Evolutionary conservation across 305 asterid species (phyloP).

Genomic region (Fraxinus ornus): DNA sequence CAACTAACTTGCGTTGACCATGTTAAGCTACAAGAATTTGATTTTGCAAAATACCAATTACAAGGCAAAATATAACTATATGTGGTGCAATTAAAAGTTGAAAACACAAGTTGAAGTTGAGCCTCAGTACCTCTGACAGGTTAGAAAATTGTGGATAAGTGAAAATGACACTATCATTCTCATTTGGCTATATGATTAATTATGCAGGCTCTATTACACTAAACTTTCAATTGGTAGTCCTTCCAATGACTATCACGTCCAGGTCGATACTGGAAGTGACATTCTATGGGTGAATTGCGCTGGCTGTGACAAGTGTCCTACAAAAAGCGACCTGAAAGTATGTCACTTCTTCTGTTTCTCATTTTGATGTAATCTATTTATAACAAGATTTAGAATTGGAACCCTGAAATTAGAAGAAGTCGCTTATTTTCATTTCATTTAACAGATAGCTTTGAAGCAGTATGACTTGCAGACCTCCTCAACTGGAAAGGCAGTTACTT

Average conservation of each 20-base stretch:
- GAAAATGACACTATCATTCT: not conserved
- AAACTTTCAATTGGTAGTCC: constrained; percentile 86
- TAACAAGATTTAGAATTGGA: constrained; percentile 7
- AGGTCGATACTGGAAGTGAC: constrained; percentile 99
- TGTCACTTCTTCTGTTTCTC: constrained; percentile 15
- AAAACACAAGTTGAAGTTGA: not conserved
- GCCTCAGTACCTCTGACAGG: not conserved
- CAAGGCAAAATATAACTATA: not conserved
- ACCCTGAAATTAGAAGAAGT: constrained; percentile 7
- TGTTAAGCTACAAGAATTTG: not conserved
- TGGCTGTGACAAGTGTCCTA: constrained; percentile 76
- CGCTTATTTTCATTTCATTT: not conserved
- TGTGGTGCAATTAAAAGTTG: not conserved
- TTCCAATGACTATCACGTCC: constrained; percentile 81
- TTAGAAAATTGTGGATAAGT: not conserved
- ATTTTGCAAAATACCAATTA: not conserved
- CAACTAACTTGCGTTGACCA: not conserved
- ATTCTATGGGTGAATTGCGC: constrained; percentile 93
- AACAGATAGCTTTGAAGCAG: constrained; percentile 67
- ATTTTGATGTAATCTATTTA: not conserved
- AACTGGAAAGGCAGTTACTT: constrained; percentile 54
- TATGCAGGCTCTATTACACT: constrained; percentile 87
- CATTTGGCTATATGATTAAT: constrained; percentile 18
- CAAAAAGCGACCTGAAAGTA: constrained; percentile 80
- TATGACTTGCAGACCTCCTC: constrained; percentile 71